These are phyloP conservation scores for Tolypocladium paradoxum DNA, from an alignment of 2,329 filamentous ascomycete genomes.

Conservation along the genomic window DNA sequence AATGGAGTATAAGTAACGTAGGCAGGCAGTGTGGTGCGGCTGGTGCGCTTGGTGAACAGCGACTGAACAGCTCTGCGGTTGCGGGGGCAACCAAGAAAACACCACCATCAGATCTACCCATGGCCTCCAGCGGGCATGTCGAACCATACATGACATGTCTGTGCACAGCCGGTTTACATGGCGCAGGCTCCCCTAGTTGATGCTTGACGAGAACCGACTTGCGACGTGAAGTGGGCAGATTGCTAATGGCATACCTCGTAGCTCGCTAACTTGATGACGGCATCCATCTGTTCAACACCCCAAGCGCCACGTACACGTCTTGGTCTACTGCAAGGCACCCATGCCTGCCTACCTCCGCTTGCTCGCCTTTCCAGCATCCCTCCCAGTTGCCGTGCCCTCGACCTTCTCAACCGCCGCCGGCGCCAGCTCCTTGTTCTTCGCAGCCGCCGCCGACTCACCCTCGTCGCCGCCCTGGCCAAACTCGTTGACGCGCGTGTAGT, in stretches of 20 bases:
- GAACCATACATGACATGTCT: too few relatives aligned
- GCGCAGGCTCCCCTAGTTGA: not conserved
- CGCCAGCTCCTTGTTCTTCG: constrained; percentile 27
- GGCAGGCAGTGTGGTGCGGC: too few relatives aligned
- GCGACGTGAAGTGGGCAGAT: not conserved
- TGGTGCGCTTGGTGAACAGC: too few relatives aligned
- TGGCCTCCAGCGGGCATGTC: not conserved
- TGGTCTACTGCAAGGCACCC: not conserved
- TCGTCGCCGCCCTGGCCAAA: constrained; percentile 98
- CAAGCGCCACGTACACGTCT: not conserved
- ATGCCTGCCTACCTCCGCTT: constrained; percentile 26
- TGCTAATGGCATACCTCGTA: too few relatives aligned
- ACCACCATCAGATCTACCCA: not conserved
- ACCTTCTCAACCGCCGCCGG: constrained; percentile 25
- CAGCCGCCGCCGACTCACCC: constrained; percentile 37
- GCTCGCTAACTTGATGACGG: not conserved
- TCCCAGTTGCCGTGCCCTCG: constrained; percentile 36
- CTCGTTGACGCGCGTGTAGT: constrained; percentile 89
- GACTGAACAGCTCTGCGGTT: not conserved
- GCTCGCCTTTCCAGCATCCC: constrained; percentile 33
- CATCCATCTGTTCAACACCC: too few relatives aligned
- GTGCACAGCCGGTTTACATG: not conserved
- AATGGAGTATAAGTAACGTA: too few relatives aligned
- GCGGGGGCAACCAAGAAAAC: not conserved
- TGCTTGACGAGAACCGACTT: not conserved